phyloP scores from a whole-genome alignment of 371 early-diverging fungal species.

The Lichtheimia hyalospora region DNA sequence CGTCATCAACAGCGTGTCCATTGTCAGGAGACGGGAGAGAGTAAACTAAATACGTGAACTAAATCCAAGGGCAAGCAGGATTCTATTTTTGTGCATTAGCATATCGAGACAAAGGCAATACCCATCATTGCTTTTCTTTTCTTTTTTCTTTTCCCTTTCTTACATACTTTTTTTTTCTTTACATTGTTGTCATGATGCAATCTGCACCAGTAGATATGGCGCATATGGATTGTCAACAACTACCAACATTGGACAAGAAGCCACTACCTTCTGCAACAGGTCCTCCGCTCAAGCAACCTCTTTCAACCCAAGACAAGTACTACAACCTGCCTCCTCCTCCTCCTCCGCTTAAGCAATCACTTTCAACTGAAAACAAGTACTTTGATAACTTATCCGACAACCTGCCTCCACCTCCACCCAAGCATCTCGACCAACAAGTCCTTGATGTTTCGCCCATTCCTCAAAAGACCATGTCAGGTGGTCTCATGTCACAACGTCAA shows the following conservation, averaged over 20 bases:
- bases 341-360: not conserved
- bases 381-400: not conserved
- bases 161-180: not conserved
- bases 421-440: not conserved
- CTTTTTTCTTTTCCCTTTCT: not conserved
- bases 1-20: not conserved
- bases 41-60: constrained; percentile 1
- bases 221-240: constrained; percentile 6
- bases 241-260: not conserved
- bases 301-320: not conserved
- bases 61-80: not conserved
- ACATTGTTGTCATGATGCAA: constrained; percentile 4
- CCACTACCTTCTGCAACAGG: too few relatives aligned
- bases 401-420: constrained; percentile 8
- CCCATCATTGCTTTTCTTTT: not conserved
- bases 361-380: not conserved
- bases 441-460: not conserved
- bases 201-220: not conserved
- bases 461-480: not conserved
- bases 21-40: constrained; percentile 3
- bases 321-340: not conserved
- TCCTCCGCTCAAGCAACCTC: constrained; percentile 8
- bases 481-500: not conserved
- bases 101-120: too few relatives aligned
- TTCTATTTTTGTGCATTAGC: constrained; percentile 5